A percentile compares a stretch with the other conserved stretches of the same genome.
phyloP scores from a whole-genome alignment of 2,329 filamentous ascomycete species.

The Monilinia laxa region DNA sequence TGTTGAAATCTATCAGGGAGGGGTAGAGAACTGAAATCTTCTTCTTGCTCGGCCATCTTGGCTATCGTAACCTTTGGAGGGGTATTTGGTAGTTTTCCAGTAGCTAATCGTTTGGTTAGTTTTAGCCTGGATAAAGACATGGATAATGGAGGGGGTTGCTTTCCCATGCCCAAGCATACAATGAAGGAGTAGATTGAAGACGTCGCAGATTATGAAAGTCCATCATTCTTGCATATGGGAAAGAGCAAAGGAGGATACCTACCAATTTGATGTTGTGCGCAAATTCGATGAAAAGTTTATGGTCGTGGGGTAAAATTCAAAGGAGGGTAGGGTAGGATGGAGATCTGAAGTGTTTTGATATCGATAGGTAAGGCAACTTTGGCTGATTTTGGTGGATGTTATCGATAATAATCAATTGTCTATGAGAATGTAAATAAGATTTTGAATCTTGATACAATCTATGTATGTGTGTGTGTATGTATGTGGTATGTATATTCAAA shows the following conservation, averaged over 20 bases:
- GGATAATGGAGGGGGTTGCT: constrained; percentile 24
- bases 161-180: constrained; percentile 28
- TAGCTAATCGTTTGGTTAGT: constrained; percentile 35
- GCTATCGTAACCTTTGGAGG: constrained; percentile 21
- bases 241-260: constrained; percentile 17
- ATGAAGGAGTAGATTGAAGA: constrained; percentile 28
- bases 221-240: constrained; percentile 5
- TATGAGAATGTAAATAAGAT: background rate
- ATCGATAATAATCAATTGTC: background rate
- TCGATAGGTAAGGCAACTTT: no score
- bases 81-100: constrained; percentile 29
- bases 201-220: background rate
- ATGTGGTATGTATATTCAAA: background rate
- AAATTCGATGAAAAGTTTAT: constrained; percentile 20
- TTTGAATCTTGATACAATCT: background rate
- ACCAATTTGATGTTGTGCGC: constrained; percentile 17
- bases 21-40: constrained; percentile 78
- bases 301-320: constrained; percentile 18
- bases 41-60: constrained; percentile 76
- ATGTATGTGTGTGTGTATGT: no score
- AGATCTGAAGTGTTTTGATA: background rate
- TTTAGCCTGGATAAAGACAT: constrained; percentile 31
- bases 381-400: no score
- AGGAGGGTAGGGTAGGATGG: background rate
- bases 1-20: constrained; percentile 78